Base-by-base conservation (phyloP, 1,139 yeast genomes). In the Nadsonia commutata region DNA sequence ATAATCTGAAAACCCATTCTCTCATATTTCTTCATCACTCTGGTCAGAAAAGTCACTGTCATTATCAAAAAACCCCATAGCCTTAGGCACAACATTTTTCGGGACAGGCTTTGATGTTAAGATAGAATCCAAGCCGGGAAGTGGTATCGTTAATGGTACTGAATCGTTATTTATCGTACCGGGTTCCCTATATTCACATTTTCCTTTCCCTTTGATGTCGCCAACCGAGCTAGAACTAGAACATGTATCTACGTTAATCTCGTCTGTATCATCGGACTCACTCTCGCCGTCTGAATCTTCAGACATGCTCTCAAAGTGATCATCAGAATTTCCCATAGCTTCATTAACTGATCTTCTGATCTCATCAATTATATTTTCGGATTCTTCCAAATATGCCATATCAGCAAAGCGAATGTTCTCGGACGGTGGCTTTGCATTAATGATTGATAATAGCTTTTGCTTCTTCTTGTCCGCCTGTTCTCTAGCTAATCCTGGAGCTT, bases 381-480 rank as follows among this genome's bases (percentile, higher is more conserved):
- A 48, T 17, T 60, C 63, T 3, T 66, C 67, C 18, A 67, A 46
- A 41, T 54, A 61, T 41, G 58, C 54, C 6, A 59, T 55, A 45
- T 67, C 70, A 18, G 57, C 63, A 48, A 58, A 65, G 45, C 57
- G 55, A 27, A 51, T 50, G 9, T 43, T 43, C 9, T 44, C 38
- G 21, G 47, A 46, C 4, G 51, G 41, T 18, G 51, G 42, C 6
- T 51, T 51, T 16, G 50, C 46, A 21, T 51, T 49, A 13, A 66
- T 43, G 2, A 66, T 56, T 17, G 56, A 56, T 48, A 55, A 54
- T 17, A 66, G 49, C 44, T 59, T 62, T 17, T 55, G 65, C 47
- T 54, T 55, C 47, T 64, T 65, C 47, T 58, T 61, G 23, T 52
- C 56, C 3, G 57, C 39, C 20, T 51, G 50, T 36, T 55, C 48